Base-by-base conservation (phyloP, 2,329 filamentous ascomycete genomes). In the Venturia nashicola region DNA sequence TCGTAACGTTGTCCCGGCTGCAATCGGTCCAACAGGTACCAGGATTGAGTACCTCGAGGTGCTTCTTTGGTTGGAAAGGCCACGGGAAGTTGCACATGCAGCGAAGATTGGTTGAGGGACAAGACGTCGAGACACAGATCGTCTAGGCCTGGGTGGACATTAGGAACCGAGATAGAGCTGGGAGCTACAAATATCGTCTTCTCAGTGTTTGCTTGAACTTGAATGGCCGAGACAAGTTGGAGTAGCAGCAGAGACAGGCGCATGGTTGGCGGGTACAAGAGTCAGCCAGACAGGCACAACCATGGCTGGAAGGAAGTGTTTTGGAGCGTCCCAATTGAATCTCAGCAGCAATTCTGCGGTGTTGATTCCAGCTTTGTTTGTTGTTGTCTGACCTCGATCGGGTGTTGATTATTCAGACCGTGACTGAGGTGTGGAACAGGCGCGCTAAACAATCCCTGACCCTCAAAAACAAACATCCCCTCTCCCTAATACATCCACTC, bases 171-270 rank as follows among this genome's bases (percentile, higher is more conserved):
- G 70, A 84, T 74, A 40, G 79, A 74, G 40, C 77, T 72, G 12
- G 92, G 91, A 27, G 84, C 91, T 43, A 88, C 79, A 77, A 99
- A 97, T 71, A 97, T 90, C 69, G 84, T 81, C 77, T 99, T 99
- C 74, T 97, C 94, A 64, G 89, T 88, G 74, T 99, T 97, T 73
- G 88, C 91, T 68, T 73, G 70, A 16, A 61, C 55, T 68, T 73
- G 70, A 14, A 61, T 32, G 44, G 32, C 18, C 18, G n/a, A 39
- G 23, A 48, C 60, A 44, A 62, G 32, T 51, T 36, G 60, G 18
- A 62, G 42, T 32, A 51, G 23, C 42, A 44, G n/a, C 39, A 61
- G 12, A 42, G 36, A 43, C 36, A 61, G 23, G 40, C 61, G 51
- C 51, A 57, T 57, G 51, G 12, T 57, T 36, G 51, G 32, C 3